Evolutionary conservation across 2,329 filamentous ascomycete genomes (phyloP).

Genomic region (Venturia asperata): DNA sequence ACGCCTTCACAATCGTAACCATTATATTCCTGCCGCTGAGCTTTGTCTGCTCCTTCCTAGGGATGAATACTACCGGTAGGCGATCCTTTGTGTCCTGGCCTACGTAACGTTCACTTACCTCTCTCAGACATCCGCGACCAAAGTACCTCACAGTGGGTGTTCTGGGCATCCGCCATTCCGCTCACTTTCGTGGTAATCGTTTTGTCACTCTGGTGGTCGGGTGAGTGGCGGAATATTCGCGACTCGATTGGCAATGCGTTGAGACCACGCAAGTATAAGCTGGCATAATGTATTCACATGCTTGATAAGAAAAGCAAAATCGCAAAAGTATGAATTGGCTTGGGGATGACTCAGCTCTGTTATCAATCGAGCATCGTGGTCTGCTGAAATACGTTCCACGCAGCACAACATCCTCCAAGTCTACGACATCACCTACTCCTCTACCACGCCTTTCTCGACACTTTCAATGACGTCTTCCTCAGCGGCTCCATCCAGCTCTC

Average conservation of each 20-base stretch:
- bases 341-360: not conserved
- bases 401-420: too few species aligned
- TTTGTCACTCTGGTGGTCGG: conserved; percentile 22
- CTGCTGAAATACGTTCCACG: too few species aligned
- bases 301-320: too few species aligned
- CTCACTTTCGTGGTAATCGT: conserved; percentile 10
- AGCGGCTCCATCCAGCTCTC: not conserved
- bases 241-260: conserved; percentile 4
- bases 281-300: not conserved
- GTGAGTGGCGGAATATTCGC: conserved; percentile 23
- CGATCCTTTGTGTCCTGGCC: not conserved
- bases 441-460: too few species aligned
- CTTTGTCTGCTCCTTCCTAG: conserved; percentile 10
- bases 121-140: conserved; percentile 15
- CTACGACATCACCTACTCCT: too few species aligned
- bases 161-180: conserved; percentile 14
- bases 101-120: not conserved
- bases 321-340: too few species aligned
- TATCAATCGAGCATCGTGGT: not conserved
- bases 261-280: not conserved
- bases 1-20: conserved; percentile 18
- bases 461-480: not conserved
- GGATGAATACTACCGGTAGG: conserved; percentile 16
- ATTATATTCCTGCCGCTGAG: conserved; percentile 15
- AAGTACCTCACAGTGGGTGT: conserved; percentile 8